Percentiles rank a stretch among this genome's conserved stretches.
These are phyloP conservation scores for Breviolum minutum DNA, from an alignment of 73 alveolate genomes.

Conservation along the genomic window DNA sequence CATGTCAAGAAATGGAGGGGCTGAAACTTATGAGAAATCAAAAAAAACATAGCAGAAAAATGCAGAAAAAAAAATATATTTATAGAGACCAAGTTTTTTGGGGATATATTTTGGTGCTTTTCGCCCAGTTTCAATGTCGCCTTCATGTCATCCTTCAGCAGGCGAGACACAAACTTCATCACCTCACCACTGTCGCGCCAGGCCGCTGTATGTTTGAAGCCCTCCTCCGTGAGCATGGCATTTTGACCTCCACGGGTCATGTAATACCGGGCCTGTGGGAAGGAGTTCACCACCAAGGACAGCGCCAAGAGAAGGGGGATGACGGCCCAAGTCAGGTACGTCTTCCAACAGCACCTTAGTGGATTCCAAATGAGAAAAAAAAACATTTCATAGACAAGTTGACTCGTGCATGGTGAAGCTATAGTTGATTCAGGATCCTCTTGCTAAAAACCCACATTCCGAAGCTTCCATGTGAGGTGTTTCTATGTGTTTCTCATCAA, in stretches of 20 bases:
- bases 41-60: no score
- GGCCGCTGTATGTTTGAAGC: constrained; percentile 83
- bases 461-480: no score
- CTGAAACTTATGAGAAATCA: no score
- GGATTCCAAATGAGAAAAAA: no score
- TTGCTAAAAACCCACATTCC: no score
- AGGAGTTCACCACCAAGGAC: constrained; percentile 42
- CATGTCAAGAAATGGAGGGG: no score
- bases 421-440: no score
- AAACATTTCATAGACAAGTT: no score
- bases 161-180: not conserved
- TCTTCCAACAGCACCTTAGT: constrained; percentile 45
- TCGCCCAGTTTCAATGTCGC: constrained; percentile 10
- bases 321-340: constrained; percentile 88
- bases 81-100: not conserved
- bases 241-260: constrained; percentile 86
- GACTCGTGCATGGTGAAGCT: no score
- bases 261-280: constrained; percentile 37
- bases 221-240: constrained; percentile 75
- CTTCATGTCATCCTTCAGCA: constrained; percentile 80
- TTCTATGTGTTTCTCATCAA: no score
- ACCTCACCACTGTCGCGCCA: constrained; percentile 75
- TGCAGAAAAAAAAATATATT: no score
- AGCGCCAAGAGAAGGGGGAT: constrained; percentile 48
- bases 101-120: not conserved